These are phyloP conservation scores for Paramecium primaurelia DNA, from an alignment of 73 alveolate species.

Conservation along the genomic window DNA sequence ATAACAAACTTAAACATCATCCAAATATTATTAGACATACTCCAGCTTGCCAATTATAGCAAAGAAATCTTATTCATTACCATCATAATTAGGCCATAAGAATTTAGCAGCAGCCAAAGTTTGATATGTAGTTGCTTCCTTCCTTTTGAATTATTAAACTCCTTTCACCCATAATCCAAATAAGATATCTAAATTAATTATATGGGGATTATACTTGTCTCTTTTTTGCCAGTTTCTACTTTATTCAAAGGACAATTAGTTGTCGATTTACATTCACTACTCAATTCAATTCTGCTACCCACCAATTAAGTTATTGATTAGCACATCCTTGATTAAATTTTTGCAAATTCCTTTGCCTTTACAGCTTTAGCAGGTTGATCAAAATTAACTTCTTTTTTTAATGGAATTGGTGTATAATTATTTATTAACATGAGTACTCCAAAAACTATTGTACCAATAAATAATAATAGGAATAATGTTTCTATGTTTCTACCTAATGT, in stretches of 20 bases:
- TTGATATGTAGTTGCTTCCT: slow-evolving; percentile 5
- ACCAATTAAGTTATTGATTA: not conserved
- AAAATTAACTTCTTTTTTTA: not conserved
- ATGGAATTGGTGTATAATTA: not conserved
- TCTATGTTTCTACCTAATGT: slow-evolving; percentile 24
- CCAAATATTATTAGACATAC: not conserved
- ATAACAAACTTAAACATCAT: slow-evolving; percentile 11
- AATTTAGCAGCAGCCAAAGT: not conserved
- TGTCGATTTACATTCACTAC: not conserved
- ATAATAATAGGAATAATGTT: not conserved
- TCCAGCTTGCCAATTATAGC: not conserved
- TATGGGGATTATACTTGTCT: not conserved
- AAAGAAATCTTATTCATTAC: slow-evolving; percentile 10
- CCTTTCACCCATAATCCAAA: slow-evolving; percentile 37
- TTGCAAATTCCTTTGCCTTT: not conserved
- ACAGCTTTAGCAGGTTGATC: not conserved
- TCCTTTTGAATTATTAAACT: not conserved
- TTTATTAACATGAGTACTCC: not conserved
- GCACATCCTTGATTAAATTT: not conserved
- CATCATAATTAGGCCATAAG: not conserved
- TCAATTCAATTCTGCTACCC: not conserved
- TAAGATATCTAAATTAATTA: not conserved
- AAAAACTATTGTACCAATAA: not conserved
- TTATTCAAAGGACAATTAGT: slow-evolving; percentile 19
- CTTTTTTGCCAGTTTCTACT: not conserved